Percentiles rank a stretch among this genome's conserved stretches.
phyloP scores from a whole-genome alignment of 2,329 filamentous ascomycete species.

The Aspergillus awamori region DNA sequence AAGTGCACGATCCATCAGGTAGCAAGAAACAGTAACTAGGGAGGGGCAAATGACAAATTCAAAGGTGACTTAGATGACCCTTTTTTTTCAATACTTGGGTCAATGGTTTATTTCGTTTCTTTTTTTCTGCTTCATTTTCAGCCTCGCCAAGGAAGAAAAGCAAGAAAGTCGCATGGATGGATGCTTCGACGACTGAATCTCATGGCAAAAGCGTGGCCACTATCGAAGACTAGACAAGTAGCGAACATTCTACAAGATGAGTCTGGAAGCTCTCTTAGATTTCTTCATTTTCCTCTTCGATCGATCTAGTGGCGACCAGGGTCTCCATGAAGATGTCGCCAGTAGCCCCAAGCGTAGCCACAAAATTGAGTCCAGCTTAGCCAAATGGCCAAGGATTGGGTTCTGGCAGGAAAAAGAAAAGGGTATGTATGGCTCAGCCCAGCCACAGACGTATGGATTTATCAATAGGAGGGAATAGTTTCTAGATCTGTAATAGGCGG shows the following conservation, averaged over 20 bases:
- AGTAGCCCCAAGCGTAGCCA: not conserved
- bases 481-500: not conserved
- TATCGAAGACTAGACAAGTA: no score
- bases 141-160: not conserved
- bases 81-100: no score
- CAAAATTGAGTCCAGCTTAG: not conserved
- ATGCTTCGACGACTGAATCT: no score
- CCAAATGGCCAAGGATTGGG: not conserved
- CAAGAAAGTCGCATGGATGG: no score
- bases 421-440: not conserved
- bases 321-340: not conserved
- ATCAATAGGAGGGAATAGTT: not conserved
- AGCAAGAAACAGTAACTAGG: no score
- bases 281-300: no score
- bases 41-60: no score
- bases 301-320: no score
- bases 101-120: not conserved
- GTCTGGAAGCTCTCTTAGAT: no score
- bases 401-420: not conserved
- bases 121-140: not conserved
- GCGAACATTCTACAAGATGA: no score
- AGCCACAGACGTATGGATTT: not conserved
- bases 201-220: no score
- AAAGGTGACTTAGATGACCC: not conserved
- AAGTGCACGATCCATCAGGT: no score